Evolutionary conservation across 148 eudicot species (phyloP), one percentile per base, ranked within the genome.

Genomic region (Mesembryanthemum crystallinum): DNA sequence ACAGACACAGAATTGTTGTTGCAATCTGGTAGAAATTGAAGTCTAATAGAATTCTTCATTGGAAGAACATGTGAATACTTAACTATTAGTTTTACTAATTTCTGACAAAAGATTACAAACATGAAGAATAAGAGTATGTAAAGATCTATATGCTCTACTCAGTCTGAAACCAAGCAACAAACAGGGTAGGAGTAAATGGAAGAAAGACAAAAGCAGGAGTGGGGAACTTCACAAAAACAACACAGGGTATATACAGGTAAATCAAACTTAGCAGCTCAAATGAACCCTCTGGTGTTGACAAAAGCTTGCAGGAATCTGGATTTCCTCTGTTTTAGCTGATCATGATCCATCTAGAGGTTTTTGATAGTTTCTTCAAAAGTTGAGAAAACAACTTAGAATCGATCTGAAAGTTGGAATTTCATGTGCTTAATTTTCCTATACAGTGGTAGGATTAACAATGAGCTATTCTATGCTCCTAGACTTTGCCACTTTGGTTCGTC

Each of bases 321-420:
- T 35, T 64, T 72, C 61, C 28, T 71, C 25, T 17, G 35, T 28
- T 37, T 27, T 37, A 51, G 64, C 43, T 29, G 54, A 64, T 78
- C 17, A 27, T 39, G 15, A 20, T 8, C 49, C 49, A 7, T 45
- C 15, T 12, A 30, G 21, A 1, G 17, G 55, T n/a, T 32, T 47
- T 30, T 65, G 20, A n/a, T 30, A 67, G 3, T 28, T 5, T 39
- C 57, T 12, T 8, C 37, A 30, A 54, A 27, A 35, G 61, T 47
- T 14, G 25, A 11, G 45, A 32, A 7, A 15, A 47, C 51, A 8
- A 28, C 17, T 20, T 32, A 15, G 13, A 42, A 58, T n/a, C 51
- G 39, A 64, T 23, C 27, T 30, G 20, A 42, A n/a, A 14, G n/a
- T 9, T 23, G 5, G 27, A 37, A 18, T 29, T 39, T 37, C 71